A percentile compares a stretch with the other conserved stretches of the same genome.
Evolutionary conservation across 768 basidiomycete genomes (phyloP).

Genomic region (Suillus weaverae): DNA sequence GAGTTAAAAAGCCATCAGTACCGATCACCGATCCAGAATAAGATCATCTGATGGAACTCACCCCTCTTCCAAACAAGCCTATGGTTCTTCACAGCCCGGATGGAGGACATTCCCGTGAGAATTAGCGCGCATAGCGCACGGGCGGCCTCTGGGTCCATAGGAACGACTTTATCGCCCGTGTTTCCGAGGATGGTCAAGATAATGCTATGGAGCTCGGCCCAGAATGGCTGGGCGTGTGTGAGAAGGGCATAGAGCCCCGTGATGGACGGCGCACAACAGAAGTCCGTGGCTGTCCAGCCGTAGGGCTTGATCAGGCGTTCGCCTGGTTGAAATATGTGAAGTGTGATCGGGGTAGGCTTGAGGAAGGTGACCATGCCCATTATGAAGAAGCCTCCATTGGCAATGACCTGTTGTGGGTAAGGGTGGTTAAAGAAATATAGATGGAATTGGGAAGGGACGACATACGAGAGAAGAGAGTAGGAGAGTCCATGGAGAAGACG

Average conservation of each 20-base stretch:
- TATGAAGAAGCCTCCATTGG: conserved; percentile 83
- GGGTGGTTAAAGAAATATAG: neutral
- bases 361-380: conserved; percentile 73
- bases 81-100: conserved; percentile 68
- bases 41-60: conserved; percentile 7
- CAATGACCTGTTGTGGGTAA: conserved; percentile 47
- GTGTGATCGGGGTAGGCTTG: conserved; percentile 62
- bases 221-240: conserved; percentile 87
- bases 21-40: neutral
- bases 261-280: conserved; percentile 81
- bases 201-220: conserved; percentile 57
- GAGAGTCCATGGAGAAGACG: conserved; percentile 74
- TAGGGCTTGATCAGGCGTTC: conserved; percentile 66
- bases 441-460: conserved; percentile 4
- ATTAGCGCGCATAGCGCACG: conserved; percentile 71
- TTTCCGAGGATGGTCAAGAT: conserved; percentile 49
- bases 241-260: conserved; percentile 79
- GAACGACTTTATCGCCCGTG: conserved; percentile 33
- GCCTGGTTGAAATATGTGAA: conserved; percentile 24
- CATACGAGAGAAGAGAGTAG: conserved; percentile 71
- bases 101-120: conserved; percentile 58
- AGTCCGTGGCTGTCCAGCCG: conserved; percentile 83
- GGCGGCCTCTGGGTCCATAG: conserved; percentile 64
- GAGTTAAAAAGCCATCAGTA: neutral
- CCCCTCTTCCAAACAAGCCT: conserved; percentile 24